A percentile compares a stretch with the other conserved stretches of the same genome.
These are phyloP conservation scores for Blepharisma japonicum DNA, from an alignment of 73 alveolate genomes.

Conservation along the genomic window DNA sequence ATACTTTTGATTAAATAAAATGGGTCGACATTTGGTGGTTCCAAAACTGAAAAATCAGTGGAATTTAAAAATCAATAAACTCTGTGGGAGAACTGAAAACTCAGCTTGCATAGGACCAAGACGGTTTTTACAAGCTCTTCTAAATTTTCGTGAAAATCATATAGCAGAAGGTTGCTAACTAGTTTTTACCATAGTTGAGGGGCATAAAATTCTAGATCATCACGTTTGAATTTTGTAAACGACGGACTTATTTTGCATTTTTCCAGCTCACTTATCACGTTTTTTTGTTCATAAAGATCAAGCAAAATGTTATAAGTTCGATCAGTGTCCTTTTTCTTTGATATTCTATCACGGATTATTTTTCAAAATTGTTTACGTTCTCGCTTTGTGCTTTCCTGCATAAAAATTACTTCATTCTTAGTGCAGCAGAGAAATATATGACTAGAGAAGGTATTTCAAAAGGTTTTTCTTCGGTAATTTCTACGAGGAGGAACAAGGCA, in stretches of 20 bases:
- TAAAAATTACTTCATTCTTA: conserved; percentile 1
- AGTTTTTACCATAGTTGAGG: conserved; percentile 60
- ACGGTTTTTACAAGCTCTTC: conserved; percentile 54
- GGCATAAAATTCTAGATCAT: conserved; percentile 64
- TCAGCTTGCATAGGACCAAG: conserved; percentile 55
- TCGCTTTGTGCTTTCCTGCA: not conserved
- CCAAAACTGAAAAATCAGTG: conserved; percentile 33
- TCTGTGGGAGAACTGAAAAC: conserved; percentile 76
- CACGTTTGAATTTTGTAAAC: conserved; percentile 27
- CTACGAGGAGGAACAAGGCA: conserved; percentile 3
- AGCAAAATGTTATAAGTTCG: conserved; percentile 6
- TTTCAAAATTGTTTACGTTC: not conserved
- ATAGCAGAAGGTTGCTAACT: conserved; percentile 44
- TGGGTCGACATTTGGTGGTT: conserved; percentile 32
- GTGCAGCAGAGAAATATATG: conserved; percentile 13
- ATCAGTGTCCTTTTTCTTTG: not conserved
- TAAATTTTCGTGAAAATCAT: conserved; percentile 33
- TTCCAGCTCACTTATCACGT: conserved; percentile 17
- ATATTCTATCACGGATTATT: not conserved
- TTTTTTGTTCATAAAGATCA: conserved; percentile 11
- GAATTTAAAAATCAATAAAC: conserved; percentile 76
- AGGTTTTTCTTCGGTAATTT: not conserved
- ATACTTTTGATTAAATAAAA: not conserved
- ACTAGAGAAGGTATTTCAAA: not conserved
- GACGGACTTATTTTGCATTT: conserved; percentile 15